phyloP scores from a whole-genome alignment of 2,329 filamentous ascomycete species.

The Colletotrichum orbiculare region DNA sequence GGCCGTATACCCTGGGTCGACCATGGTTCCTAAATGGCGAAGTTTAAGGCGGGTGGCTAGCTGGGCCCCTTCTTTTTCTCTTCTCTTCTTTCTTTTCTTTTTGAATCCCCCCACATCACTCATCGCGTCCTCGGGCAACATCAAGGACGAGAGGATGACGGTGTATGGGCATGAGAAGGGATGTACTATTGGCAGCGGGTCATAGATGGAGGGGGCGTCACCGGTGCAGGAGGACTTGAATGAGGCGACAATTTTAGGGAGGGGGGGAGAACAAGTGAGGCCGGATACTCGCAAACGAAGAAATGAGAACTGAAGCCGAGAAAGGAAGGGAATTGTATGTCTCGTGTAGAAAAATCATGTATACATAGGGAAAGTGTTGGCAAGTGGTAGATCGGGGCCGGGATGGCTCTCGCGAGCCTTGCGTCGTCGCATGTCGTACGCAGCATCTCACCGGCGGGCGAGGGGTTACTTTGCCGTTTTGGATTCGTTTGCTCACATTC shows the following conservation, averaged over 20 bases:
- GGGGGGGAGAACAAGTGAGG: conserved; percentile 18
- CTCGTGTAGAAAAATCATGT: conserved; percentile 34
- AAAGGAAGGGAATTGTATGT: conserved; percentile 13
- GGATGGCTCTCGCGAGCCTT: conserved; percentile 40
- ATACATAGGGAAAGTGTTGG: conserved; percentile 23
- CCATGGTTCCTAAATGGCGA: not conserved
- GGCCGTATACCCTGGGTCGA: conserved; percentile 10
- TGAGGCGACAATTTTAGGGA: conserved; percentile 4
- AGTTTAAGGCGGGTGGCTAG: conserved; percentile 6
- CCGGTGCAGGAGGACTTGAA: conserved; percentile 17
- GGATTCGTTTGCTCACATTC: conserved; percentile 13
- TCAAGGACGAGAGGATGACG: not conserved
- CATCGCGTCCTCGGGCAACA: too few relatives aligned
- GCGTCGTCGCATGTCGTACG: conserved; percentile 13
- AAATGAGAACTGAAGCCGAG: conserved; percentile 24
- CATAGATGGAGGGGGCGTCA: conserved; percentile 24
- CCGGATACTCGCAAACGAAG: conserved; percentile 34
- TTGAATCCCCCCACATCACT: not conserved
- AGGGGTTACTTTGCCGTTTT: conserved; percentile 9
- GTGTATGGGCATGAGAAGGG: conserved; percentile 5
- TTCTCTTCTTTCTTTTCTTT: conserved; percentile 12
- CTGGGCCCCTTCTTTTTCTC: not conserved
- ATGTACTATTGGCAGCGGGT: conserved; percentile 16
- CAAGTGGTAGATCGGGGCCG: conserved; percentile 36
- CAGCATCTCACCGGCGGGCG: conserved; percentile 1